Evolutionary conservation across 371 early-diverging fungal genomes (phyloP).

Genomic region (Lichtheimia ornata): DNA sequence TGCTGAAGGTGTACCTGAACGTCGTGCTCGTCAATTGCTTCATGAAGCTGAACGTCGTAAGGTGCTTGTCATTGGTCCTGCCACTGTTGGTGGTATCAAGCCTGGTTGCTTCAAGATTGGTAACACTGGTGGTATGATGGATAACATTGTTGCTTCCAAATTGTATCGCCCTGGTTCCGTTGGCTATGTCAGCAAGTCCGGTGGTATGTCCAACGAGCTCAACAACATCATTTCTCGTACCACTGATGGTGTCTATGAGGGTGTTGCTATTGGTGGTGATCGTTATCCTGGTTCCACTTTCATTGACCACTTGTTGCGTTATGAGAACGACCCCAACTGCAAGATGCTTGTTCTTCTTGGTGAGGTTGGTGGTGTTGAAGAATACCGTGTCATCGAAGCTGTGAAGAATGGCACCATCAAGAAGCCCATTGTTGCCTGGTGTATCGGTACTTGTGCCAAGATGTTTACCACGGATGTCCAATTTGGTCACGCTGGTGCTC

Average conservation of each 20-base stretch:
- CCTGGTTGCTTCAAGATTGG: slow-evolving; percentile 99
- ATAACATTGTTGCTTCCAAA: slow-evolving; percentile 96
- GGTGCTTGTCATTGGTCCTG: slow-evolving; percentile 95
- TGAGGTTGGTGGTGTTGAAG: slow-evolving; percentile 98
- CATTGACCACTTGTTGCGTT: slow-evolving; percentile 95
- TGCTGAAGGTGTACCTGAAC: slow-evolving; percentile 98
- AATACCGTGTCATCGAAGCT: slow-evolving; percentile 94
- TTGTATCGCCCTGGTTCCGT: slow-evolving; percentile 96
- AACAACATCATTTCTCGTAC: slow-evolving; percentile 97
- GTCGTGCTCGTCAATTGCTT: slow-evolving; percentile 90
- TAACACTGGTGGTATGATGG: slow-evolving; percentile 99
- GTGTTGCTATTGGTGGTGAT: slow-evolving; percentile 98
- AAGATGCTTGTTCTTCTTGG: slow-evolving; percentile 95
- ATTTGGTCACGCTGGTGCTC: slow-evolving; percentile 96
- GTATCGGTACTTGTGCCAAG: slow-evolving; percentile 97
- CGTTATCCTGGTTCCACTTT: slow-evolving; percentile 98
- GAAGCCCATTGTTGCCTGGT: slow-evolving; percentile 98
- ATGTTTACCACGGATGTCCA: slow-evolving; percentile 98
- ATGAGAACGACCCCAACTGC: slow-evolving; percentile 89
- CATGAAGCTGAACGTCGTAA: slow-evolving; percentile 79
- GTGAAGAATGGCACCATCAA: slow-evolving; percentile 85
- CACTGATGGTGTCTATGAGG: slow-evolving; percentile 98
- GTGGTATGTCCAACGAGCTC: slow-evolving; percentile 99
- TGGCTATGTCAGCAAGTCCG: slow-evolving; percentile 96
- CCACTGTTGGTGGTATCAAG: slow-evolving; percentile 98